Percentiles rank a stretch among this genome's conserved stretches.
Evolutionary conservation across 2,329 filamentous ascomycete species (phyloP).

Genomic region (Colletotrichum simmondsii): DNA sequence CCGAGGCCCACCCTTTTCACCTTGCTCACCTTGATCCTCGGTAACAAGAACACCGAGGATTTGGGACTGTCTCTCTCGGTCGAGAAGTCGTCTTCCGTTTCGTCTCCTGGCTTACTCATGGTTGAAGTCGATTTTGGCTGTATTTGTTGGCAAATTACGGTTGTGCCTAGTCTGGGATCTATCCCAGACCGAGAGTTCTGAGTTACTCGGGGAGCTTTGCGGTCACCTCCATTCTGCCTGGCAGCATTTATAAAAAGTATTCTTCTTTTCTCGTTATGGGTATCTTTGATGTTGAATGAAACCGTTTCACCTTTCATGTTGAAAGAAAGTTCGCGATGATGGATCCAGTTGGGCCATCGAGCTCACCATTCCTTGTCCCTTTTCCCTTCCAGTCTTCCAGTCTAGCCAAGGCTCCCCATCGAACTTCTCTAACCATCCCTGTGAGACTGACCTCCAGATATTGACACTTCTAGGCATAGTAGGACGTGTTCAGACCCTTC

Average conservation of each 20-base stretch:
- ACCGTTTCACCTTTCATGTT: neutral
- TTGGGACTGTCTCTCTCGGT: neutral
- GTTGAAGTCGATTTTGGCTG: neutral
- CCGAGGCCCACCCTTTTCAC: neutral
- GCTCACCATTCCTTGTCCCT: too few relatives aligned
- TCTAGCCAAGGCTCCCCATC: too few relatives aligned
- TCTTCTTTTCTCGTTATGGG: neutral
- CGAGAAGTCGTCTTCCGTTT: neutral
- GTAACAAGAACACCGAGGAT: neutral
- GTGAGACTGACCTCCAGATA: neutral
- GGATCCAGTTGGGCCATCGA: neutral
- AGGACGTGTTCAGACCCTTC: slow-evolving; percentile 30
- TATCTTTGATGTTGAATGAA: neutral
- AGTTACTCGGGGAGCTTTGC: neutral
- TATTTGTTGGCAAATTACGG: neutral
- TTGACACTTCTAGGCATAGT: neutral
- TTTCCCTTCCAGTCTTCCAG: too few relatives aligned
- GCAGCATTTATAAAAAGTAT: neutral
- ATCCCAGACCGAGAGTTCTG: neutral
- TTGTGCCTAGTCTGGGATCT: neutral
- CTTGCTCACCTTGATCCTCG: neutral
- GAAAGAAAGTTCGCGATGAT: neutral
- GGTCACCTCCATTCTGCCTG: neutral
- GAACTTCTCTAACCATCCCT: neutral
- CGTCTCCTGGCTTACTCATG: neutral